A percentile compares a stretch with the other conserved stretches of the same genome.
phyloP scores from a whole-genome alignment of 2,329 filamentous ascomycete genomes.

The Acrodontium crateriforme region DNA sequence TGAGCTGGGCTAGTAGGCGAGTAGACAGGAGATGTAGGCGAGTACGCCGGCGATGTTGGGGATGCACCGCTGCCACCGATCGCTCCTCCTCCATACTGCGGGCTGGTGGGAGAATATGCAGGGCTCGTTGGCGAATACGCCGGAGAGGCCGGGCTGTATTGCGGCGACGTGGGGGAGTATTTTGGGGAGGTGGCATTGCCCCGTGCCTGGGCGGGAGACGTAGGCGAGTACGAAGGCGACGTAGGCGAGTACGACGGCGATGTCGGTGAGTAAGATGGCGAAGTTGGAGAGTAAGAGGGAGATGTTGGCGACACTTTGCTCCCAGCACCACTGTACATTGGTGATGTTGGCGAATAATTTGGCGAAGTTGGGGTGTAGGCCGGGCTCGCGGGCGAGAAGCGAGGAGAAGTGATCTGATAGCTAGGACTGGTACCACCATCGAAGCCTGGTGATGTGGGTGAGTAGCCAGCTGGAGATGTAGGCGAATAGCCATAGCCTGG shows the following conservation, averaged over 20 bases:
- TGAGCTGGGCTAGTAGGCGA: slow-evolving; percentile 32
- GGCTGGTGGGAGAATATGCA: slow-evolving; percentile 21
- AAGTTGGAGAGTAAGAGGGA: slow-evolving; percentile 32
- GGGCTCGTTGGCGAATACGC: slow-evolving; percentile 39
- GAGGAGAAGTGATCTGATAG: slow-evolving; percentile 37
- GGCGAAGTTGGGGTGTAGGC: slow-evolving; percentile 31
- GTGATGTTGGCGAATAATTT: slow-evolving; percentile 36
- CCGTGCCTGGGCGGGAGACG: slow-evolving; percentile 29
- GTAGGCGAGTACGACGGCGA: slow-evolving; percentile 49
- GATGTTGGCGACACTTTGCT: slow-evolving; percentile 20
- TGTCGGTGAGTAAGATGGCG: slow-evolving; percentile 61
- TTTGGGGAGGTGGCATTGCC: slow-evolving; percentile 30
- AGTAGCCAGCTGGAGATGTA: slow-evolving; percentile 17
- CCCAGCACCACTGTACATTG: slow-evolving; percentile 28
- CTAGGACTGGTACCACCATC: slow-evolving; percentile 39
- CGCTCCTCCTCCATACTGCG: slow-evolving; percentile 28
- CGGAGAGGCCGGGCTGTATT: slow-evolving; percentile 47
- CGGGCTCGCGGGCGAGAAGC: slow-evolving; percentile 40
- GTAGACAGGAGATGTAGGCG: slow-evolving; percentile 30
- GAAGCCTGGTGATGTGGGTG: slow-evolving; percentile 33
- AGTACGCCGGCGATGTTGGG: slow-evolving; percentile 47
- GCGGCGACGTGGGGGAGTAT: slow-evolving; percentile 42
- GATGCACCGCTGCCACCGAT: slow-evolving; percentile 20
- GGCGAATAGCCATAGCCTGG: slow-evolving; percentile 33
- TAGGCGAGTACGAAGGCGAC: slow-evolving; percentile 60